Evolutionary conservation across 805 yeast genomes (phyloP).

Genomic region (Scheffersomyces stipitis): DNA sequence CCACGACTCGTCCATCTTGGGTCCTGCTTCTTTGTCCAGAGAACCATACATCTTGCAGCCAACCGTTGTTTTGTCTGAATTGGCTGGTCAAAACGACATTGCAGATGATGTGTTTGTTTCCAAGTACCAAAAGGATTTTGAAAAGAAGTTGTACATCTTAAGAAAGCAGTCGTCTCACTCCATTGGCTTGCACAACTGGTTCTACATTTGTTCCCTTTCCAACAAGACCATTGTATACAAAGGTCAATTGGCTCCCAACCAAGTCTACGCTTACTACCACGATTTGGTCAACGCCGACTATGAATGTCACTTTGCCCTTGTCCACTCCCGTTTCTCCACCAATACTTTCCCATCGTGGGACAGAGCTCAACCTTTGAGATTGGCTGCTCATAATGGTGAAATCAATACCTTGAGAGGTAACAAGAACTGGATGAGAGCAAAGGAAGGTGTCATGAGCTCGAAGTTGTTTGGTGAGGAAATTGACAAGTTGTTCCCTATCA

Average conservation of each 20-base stretch:
- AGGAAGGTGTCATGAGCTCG: conserved; percentile 95
- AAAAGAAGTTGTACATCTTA: conserved; percentile 78
- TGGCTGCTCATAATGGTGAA: conserved; percentile 99
- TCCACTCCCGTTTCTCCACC: conserved; percentile 96
- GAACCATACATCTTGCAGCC: conserved; percentile 94
- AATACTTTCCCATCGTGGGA: conserved; percentile 99
- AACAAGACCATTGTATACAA: conserved; percentile 91
- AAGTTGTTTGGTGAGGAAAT: conserved; percentile 85
- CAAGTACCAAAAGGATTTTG: conserved; percentile 64
- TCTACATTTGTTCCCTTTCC: conserved; percentile 90
- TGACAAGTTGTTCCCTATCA: conserved; percentile 88
- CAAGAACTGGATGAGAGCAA: conserved; percentile 98
- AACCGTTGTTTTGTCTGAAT: conserved; percentile 63
- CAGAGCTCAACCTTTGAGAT: conserved; percentile 95
- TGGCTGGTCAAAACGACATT: conserved; percentile 29
- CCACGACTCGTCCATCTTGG: conserved; percentile 88
- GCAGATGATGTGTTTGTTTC: conserved; percentile 56
- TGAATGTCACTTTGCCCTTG: conserved; percentile 93
- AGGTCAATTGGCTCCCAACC: conserved; percentile 96
- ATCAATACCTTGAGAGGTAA: conserved; percentile 96
- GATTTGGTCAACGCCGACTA: conserved; percentile 89
- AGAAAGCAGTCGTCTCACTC: conserved; percentile 89
- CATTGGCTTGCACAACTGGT: conserved; percentile 95
- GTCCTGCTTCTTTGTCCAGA: conserved; percentile 91
- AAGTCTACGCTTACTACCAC: conserved; percentile 91